phyloP scores from a whole-genome alignment of 768 basidiomycete genomes.

The Fibroporia radiculosa region DNA sequence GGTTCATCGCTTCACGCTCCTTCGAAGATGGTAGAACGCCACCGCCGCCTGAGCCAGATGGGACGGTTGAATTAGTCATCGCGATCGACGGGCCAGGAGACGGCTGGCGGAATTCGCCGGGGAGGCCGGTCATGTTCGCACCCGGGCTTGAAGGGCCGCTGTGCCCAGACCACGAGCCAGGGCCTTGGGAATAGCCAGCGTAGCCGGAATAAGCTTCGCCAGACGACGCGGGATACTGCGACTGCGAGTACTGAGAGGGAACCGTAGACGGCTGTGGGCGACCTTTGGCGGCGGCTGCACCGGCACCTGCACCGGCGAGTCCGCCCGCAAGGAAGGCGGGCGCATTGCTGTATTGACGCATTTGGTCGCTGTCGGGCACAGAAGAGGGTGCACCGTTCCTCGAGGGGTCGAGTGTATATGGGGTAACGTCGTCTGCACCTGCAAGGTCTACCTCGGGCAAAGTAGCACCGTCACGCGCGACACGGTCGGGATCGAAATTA shows the following conservation, averaged over 20 bases:
- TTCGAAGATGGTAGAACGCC: conserved; percentile 17
- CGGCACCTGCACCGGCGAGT: conserved; percentile 13
- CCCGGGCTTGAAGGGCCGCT: conserved; percentile 6
- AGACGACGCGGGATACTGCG: conserved; percentile 12
- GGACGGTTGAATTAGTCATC: conserved; percentile 6
- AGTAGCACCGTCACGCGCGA: conserved; percentile 20
- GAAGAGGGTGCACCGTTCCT: conserved; percentile 5
- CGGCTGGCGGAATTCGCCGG: conserved; percentile 17
- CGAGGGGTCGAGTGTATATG: conserved; percentile 16
- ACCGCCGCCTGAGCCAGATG: conserved; percentile 1
- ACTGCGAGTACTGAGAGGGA: conserved; percentile 15
- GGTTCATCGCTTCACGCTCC: conserved; percentile 22
- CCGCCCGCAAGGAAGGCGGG: conserved; percentile 19
- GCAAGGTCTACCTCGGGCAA: conserved; percentile 17
- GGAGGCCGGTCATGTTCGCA: conserved; percentile 2
- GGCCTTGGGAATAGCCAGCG: conserved; percentile 12
- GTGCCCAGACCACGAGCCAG: conserved; percentile 8
- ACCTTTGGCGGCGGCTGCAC: conserved; percentile 7
- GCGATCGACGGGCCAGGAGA: conserved; percentile 20
- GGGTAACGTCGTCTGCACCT: conserved; percentile 14
- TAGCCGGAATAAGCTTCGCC: conserved; percentile 18
- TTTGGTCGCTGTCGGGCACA: conserved; percentile 7
- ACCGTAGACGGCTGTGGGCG: conserved; percentile 10
- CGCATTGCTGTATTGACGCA: conserved; percentile 21
- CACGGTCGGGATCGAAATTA: conserved; percentile 41